These are phyloP conservation scores for Talaromyces sp. DNA, from an alignment of 2,329 filamentous ascomycete species.

Conservation along the genomic window DNA sequence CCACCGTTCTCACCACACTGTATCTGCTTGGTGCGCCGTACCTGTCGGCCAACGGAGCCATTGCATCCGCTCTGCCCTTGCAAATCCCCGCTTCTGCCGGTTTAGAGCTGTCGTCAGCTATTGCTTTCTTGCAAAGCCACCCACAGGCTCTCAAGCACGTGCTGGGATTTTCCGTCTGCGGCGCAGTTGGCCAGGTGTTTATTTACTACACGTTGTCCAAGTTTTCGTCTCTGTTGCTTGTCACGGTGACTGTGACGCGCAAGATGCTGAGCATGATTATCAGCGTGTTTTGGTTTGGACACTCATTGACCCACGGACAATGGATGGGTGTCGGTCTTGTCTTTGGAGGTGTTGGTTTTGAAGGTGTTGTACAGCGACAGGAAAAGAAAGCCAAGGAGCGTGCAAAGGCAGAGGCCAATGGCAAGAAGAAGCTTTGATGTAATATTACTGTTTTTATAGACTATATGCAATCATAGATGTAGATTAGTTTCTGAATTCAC, in stretches of 20 bases:
- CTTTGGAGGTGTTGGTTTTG: conserved; percentile 90
- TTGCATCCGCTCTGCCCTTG: conserved; percentile 63
- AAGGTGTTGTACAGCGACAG: conserved; percentile 71
- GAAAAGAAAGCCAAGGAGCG: conserved; percentile 80
- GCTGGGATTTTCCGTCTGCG: conserved; percentile 81
- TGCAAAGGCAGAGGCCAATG: conserved; percentile 47
- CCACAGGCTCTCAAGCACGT: conserved; percentile 83
- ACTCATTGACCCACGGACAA: conserved; percentile 79
- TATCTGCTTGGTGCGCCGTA: conserved; percentile 78
- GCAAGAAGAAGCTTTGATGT: conserved; percentile 24
- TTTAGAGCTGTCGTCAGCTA: conserved; percentile 74
- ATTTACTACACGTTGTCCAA: conserved; percentile 94
- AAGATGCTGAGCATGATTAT: conserved; percentile 99
- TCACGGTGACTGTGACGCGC: conserved; percentile 93
- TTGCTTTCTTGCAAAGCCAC: conserved; percentile 74
- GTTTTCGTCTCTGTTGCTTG: conserved; percentile 85
- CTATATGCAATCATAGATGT: background rate
- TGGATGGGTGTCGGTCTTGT: conserved; percentile 90
- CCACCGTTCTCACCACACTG: conserved; percentile 66
- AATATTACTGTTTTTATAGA: background rate
- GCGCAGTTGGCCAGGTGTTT: conserved; percentile 91
- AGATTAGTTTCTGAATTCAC: background rate
- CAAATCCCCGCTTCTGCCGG: conserved; percentile 52
- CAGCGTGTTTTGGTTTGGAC: conserved; percentile 90
- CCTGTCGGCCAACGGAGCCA: conserved; percentile 56